Conservation (phyloP, 139 green algal genomes). For the Chlorella sorokiniana region DNA sequence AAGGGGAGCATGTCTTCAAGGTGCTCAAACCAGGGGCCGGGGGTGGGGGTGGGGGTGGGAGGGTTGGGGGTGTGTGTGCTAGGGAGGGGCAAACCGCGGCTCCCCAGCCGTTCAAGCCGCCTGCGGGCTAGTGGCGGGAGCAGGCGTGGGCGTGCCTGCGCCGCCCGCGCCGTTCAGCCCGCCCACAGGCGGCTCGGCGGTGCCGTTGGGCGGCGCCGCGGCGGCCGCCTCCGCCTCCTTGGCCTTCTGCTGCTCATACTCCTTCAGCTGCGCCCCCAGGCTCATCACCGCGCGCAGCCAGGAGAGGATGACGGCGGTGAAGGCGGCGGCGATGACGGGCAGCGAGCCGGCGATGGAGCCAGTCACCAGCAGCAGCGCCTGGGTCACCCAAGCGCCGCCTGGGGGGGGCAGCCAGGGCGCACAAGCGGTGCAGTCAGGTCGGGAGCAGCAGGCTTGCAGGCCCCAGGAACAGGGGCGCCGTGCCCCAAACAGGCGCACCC, state of each 20-base stretch:
- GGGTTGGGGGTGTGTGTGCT: too few relatives aligned
- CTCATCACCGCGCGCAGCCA: constrained; percentile 62
- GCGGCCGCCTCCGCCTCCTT: not conserved
- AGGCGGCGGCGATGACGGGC: constrained; percentile 57
- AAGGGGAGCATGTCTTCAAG: not conserved
- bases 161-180: not conserved
- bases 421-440: too few relatives aligned
- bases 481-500: too few relatives aligned
- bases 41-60: too few relatives aligned
- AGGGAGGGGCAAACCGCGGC: not conserved
- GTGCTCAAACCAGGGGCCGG: too few relatives aligned
- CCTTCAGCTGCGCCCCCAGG: constrained; percentile 37
- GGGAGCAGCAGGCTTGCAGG: not conserved
- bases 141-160: not conserved
- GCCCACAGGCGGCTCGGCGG: not conserved
- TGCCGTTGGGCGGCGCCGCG: not conserved
- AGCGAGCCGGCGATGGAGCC: constrained; percentile 62
- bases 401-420: not conserved
- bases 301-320: constrained; percentile 54
- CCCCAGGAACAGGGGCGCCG: too few relatives aligned
- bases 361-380: constrained; percentile 64
- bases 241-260: constrained; percentile 38
- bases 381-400: constrained; percentile 63
- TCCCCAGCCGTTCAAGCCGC: not conserved
- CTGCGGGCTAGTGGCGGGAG: constrained; percentile 3